A percentile compares a stretch with the other conserved stretches of the same genome.
These are phyloP conservation scores for Pistacia vera DNA, from an alignment of 345 rosid species.

Conservation along the genomic window DNA sequence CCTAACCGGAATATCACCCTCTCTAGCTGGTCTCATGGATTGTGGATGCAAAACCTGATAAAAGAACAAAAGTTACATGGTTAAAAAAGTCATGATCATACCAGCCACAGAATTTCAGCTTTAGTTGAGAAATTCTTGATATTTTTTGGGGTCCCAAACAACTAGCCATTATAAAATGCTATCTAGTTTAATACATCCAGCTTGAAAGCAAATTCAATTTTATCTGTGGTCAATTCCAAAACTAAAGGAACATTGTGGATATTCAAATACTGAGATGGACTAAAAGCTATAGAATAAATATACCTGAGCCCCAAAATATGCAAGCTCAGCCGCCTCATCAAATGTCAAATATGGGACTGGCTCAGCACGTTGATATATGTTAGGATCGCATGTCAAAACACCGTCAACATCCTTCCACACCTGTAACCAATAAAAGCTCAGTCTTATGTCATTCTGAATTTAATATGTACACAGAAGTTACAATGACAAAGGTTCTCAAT, in stretches of 20 bases:
- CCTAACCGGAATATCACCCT: slow-evolving; percentile 97
- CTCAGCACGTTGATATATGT: slow-evolving; percentile 67
- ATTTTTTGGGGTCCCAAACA: neutral
- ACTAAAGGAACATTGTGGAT: neutral
- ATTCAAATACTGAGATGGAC: neutral
- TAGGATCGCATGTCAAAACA: slow-evolving; percentile 97
- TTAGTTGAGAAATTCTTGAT: slow-evolving; percentile 1
- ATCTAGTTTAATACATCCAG: neutral
- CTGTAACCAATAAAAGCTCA: slow-evolving; percentile 36
- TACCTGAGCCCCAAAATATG: slow-evolving; percentile 99
- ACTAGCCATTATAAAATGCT: neutral
- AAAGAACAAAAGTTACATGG: slow-evolving; percentile 7
- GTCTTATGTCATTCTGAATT: neutral
- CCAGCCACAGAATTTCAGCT: neutral
- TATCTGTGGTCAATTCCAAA: too few species aligned
- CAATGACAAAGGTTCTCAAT: neutral
- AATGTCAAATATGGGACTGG: slow-evolving; percentile 91
- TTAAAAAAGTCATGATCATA: neutral
- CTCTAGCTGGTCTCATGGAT: slow-evolving; percentile 99
- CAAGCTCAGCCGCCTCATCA: slow-evolving; percentile 99
- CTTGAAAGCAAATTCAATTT: neutral
- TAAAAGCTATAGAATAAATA: slow-evolving; percentile 1
- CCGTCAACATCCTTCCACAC: slow-evolving; percentile 99
- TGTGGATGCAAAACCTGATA: slow-evolving; percentile 94
- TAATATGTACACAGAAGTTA: slow-evolving; percentile 4